Conservation (phyloP, 306 rosid genomes). For the Dryas octopetala region DNA sequence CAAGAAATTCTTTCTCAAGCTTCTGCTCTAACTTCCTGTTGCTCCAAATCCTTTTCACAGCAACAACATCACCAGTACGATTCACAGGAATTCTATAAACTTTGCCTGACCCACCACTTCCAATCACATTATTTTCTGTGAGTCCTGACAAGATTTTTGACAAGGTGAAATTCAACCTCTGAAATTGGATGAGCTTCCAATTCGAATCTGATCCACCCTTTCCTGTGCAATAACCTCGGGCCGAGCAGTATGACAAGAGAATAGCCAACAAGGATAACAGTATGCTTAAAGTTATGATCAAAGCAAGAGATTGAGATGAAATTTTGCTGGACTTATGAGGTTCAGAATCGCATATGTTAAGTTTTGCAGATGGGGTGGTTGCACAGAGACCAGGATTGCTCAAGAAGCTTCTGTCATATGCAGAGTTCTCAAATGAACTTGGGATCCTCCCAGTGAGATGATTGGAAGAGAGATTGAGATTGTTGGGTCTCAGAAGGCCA, state of each 20-base stretch:
- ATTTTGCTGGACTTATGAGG: slow-evolving; percentile 30
- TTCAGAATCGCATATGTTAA: slow-evolving; percentile 38
- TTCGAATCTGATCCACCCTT: slow-evolving; percentile 31
- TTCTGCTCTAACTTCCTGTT: slow-evolving; percentile 48
- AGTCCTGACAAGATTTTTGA: slow-evolving; percentile 49
- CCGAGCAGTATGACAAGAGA: slow-evolving; percentile 18
- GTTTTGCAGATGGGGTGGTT: slow-evolving; percentile 26
- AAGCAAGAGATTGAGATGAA: slow-evolving; percentile 42
- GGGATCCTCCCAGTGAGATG: slow-evolving; percentile 57
- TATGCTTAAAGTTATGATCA: slow-evolving; percentile 38
- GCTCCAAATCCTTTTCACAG: slow-evolving; percentile 65
- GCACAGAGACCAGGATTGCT: slow-evolving; percentile 66
- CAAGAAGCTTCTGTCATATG: slow-evolving; percentile 52
- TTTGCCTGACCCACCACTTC: slow-evolving; percentile 80
- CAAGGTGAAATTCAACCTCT: slow-evolving; percentile 58
- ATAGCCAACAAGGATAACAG: slow-evolving; percentile 22
- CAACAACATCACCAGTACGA: slow-evolving; percentile 37
- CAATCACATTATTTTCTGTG: slow-evolving; percentile 47
- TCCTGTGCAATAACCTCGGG: slow-evolving; percentile 32
- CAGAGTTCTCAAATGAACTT: slow-evolving; percentile 36
- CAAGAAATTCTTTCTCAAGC: slow-evolving; percentile 65
- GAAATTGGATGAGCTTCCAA: slow-evolving; percentile 74
- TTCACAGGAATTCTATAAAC: slow-evolving; percentile 57
- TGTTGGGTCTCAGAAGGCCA: slow-evolving; percentile 10
- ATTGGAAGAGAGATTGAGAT: slow-evolving; percentile 55